Percentiles rank a stretch among this genome's conserved stretches.
Conservation (phyloP, 495 filamentous ascomycete genomes). For the Hypomontagnella submonticulosa region DNA sequence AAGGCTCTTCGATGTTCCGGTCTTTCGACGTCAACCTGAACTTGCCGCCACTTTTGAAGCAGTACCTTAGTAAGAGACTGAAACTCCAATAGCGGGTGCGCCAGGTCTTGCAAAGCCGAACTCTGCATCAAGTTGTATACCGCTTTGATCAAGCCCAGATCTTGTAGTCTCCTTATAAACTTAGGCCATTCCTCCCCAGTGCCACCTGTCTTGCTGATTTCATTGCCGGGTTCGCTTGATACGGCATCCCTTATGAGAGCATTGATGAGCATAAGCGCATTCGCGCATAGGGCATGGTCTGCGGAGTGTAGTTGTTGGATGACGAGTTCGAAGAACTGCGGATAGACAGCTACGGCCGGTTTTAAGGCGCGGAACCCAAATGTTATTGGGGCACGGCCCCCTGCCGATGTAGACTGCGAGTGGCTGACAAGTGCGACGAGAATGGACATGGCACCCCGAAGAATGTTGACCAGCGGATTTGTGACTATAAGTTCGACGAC, state of each 20-base stretch:
- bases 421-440: conserved; percentile 92
- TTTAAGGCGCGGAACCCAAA: conserved; percentile 92
- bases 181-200: conserved; percentile 86
- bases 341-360: conserved; percentile 88
- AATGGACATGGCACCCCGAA: conserved; percentile 95
- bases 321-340: conserved; percentile 93
- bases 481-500: conserved; percentile 94
- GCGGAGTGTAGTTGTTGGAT: conserved; percentile 89
- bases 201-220: conserved; percentile 47
- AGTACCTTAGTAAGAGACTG: conserved; percentile 92
- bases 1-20: conserved; percentile 89
- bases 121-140: conserved; percentile 94
- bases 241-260: conserved; percentile 93
- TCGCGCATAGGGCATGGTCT: conserved; percentile 95
- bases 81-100: conserved; percentile 92
- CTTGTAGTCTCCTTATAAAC: conserved; percentile 92
- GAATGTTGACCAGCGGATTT: conserved; percentile 96
- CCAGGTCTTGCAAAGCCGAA: conserved; percentile 90
- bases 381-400: conserved; percentile 58
- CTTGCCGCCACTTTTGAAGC: conserved; percentile 89
- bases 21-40: conserved; percentile 82
- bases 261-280: conserved; percentile 94
- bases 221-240: conserved; percentile 67
- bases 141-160: conserved; percentile 91
- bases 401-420: conserved; percentile 65